Conservation (phyloP, 2,329 filamentous ascomycete species). For the Botryotinia narcissicola region DNA sequence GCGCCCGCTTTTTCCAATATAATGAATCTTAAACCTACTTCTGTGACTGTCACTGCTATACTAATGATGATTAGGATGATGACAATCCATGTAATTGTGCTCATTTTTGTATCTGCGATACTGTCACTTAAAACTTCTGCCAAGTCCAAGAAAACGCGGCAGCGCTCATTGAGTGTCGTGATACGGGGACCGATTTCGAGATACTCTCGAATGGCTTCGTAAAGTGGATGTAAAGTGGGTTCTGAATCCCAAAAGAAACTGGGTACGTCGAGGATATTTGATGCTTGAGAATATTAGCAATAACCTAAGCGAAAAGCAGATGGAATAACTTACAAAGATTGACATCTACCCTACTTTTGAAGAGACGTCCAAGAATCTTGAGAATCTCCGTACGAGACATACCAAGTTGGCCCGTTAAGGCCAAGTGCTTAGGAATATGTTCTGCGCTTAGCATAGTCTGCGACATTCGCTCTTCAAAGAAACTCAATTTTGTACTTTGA, state of each 20-base stretch:
- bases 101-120: conserved; percentile 94
- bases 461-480: conserved; percentile 95
- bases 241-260: conserved; percentile 99
- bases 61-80: conserved; percentile 89
- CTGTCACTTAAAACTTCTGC: conserved; percentile 92
- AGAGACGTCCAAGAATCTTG: conserved; percentile 83
- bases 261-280: conserved; percentile 91
- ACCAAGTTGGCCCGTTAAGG: conserved; percentile 83
- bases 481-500: conserved; percentile 92
- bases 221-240: conserved; percentile 89
- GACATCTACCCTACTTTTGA: conserved; percentile 93
- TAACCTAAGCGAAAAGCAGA: background rate
- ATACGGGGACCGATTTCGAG: conserved; percentile 96
- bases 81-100: conserved; percentile 94
- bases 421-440: conserved; percentile 84
- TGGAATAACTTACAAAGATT: conserved; percentile 75
- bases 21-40: conserved; percentile 82
- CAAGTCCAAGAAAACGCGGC: conserved; percentile 91
- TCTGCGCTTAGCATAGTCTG: conserved; percentile 92
- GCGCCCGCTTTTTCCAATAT: conserved; percentile 53
- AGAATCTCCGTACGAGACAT: conserved; percentile 93
- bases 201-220: conserved; percentile 92
- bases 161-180: conserved; percentile 94
- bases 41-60: conserved; percentile 85
- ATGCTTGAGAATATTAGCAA: conserved; percentile 54